phyloP scores from a whole-genome alignment of 108 stramenopile species.

The Pseudonitzschia multistriata region DNA sequence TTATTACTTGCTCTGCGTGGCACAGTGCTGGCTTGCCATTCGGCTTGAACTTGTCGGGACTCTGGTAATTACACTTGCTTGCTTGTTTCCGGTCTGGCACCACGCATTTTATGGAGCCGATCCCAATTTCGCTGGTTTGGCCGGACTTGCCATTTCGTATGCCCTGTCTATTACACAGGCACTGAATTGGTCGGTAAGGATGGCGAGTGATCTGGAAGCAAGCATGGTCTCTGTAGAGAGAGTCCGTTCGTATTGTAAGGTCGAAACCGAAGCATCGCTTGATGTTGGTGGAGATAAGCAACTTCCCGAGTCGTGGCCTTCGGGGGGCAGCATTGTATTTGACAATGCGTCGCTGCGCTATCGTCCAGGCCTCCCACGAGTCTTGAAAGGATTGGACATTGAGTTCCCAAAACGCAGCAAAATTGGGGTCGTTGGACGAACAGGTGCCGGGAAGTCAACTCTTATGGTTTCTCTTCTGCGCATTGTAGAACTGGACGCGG shows the following conservation, averaged over 20 bases:
- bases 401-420: constrained; percentile 56
- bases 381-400: constrained; percentile 71
- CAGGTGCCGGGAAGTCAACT: constrained; percentile 47
- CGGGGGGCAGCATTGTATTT: constrained; percentile 65
- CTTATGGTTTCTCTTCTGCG: constrained; percentile 73
- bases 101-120: constrained; percentile 35
- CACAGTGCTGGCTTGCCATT: constrained; percentile 88
- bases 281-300: constrained; percentile 28
- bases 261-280: constrained; percentile 48
- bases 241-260: constrained; percentile 56
- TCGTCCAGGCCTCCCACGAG: constrained; percentile 69
- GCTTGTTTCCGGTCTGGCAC: constrained; percentile 69
- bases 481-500: constrained; percentile 63
- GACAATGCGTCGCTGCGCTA: constrained; percentile 61
- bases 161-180: constrained; percentile 83
- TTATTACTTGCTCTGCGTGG: constrained; percentile 21
- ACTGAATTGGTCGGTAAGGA: constrained; percentile 89
- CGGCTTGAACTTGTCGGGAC: constrained; percentile 73
- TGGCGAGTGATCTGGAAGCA: constrained; percentile 84
- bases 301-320: constrained; percentile 56
- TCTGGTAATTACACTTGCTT: constrained; percentile 46
- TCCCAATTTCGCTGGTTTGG: constrained; percentile 72
- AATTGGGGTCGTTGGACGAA: constrained; percentile 45
- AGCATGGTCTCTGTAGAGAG: constrained; percentile 86
- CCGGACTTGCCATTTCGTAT: constrained; percentile 87